phyloP scores from a whole-genome alignment of 1,284 basidiomycete genomes.

The Sutorius eximius region DNA sequence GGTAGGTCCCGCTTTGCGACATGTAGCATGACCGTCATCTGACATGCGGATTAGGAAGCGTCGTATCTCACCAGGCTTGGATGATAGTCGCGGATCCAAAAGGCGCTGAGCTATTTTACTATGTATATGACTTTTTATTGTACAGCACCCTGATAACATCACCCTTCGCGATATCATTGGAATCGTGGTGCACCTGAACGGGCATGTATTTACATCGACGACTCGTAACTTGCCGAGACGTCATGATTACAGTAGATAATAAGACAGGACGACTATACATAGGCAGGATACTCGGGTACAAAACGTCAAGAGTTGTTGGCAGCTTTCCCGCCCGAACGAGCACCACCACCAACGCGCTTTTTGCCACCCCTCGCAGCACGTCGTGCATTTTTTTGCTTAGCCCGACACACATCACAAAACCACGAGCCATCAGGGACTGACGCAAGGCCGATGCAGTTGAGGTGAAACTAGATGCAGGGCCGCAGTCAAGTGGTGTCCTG shows the following conservation, averaged over 20 bases:
- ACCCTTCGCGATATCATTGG: conserved; percentile 6
- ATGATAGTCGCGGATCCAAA: conserved; percentile 60
- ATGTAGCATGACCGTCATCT: neutral
- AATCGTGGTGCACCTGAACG: too few species aligned
- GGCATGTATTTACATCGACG: too few species aligned
- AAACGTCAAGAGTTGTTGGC: conserved; percentile 32
- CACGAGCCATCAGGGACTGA: conserved; percentile 76
- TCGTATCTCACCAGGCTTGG: conserved; percentile 57
- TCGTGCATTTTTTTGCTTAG: conserved; percentile 44
- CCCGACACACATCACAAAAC: conserved; percentile 74
- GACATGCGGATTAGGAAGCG: conserved; percentile 48
- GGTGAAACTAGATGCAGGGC: conserved; percentile 68
- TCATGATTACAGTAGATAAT: conserved; percentile 29
- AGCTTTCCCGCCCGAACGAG: conserved; percentile 33
- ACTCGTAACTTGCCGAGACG: too few species aligned
- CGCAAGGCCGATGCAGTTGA: conserved; percentile 74
- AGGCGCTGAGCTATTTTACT: conserved; percentile 50
- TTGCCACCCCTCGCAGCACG: conserved; percentile 36
- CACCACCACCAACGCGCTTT: conserved; percentile 38
- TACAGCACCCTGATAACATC: conserved; percentile 18
- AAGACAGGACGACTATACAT: conserved; percentile 19
- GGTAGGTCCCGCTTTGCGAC: conserved; percentile 33
- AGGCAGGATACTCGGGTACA: conserved; percentile 1
- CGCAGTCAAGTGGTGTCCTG: conserved; percentile 9
- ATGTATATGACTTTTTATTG: conserved; percentile 29